Evolutionary conservation across 2,329 filamentous ascomycete species (phyloP), one percentile per base, ranked within the genome.

Genomic region (Fusarium guadeloupense): DNA sequence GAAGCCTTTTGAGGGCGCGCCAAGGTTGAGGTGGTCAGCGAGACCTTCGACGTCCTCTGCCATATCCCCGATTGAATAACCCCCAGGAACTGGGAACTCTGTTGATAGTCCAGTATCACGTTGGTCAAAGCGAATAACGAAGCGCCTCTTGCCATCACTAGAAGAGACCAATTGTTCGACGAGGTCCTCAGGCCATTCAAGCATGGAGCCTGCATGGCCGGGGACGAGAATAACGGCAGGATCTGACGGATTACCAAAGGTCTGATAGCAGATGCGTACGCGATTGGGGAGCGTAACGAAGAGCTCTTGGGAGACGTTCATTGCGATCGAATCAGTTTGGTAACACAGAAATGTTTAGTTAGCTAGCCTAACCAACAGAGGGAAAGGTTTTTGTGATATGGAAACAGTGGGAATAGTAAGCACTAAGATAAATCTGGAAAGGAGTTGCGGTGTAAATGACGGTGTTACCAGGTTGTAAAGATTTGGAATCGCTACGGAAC

Each of bases 231-330:
- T 54, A 9, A 74, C 62, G 2, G 68, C 65, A 4, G 71, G 60
- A 33, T 71, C 64, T 2, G 59, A 42, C 2, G 60, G 60, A 14
- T 67, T 46, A 21, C 71, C 71, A 20, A 66, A 65, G 3, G 67
- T 68, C 44, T 69, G 71, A 26, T 74, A 74, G 53, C 70, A 74
- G 21, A 74, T 61, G 10, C 66, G 64, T 23, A 71, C 71, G 3
- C 68, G 51, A 6, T 45, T 68, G 2, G 68, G 63, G 14, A 74
- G 55, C 1, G 47, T 53, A 9, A 68, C 60, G 16, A 74, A 74
- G 13, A 66, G 66, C 12, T 74, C 71, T 13, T 39, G 20, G 2
- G 65, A 68, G 21, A 25, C 25, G 9, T 66, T 23, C 64, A 68
- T 57, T 26, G 26, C 21, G 12, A 28, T 12, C 7, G 9, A 12